A percentile compares a stretch with the other conserved stretches of the same genome.
Evolutionary conservation across 2,329 filamentous ascomycete species (phyloP).

Genomic region (Pseudogymnoascus sp.): DNA sequence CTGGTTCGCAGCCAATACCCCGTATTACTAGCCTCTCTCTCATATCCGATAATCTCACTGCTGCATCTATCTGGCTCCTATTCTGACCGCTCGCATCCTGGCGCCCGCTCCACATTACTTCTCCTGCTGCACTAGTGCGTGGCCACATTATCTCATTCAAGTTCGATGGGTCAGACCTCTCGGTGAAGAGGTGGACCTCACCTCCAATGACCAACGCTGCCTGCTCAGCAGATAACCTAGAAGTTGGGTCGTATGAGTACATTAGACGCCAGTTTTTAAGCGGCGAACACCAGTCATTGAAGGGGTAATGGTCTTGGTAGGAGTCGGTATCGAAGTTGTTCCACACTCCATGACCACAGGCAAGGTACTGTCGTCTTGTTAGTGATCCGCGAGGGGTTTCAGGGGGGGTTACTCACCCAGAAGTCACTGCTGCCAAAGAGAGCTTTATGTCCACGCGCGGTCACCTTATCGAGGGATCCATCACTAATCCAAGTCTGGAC

Average conservation of each 20-base stretch:
- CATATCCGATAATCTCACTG: slow-evolving; percentile 64
- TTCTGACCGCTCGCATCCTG: slow-evolving; percentile 60
- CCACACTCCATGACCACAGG: slow-evolving; percentile 76
- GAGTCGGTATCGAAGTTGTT: slow-evolving; percentile 59
- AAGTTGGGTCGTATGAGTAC: slow-evolving; percentile 71
- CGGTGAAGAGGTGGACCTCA: slow-evolving; percentile 74
- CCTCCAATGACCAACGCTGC: slow-evolving; percentile 69
- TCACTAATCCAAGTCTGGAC: slow-evolving; percentile 72
- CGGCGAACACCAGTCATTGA: slow-evolving; percentile 73
- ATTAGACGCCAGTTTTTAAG: slow-evolving; percentile 74
- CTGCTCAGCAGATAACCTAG: slow-evolving; percentile 51
- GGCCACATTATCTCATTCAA: slow-evolving; percentile 75
- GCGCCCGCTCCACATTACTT: slow-evolving; percentile 72
- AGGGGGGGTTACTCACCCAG: slow-evolving; percentile 50
- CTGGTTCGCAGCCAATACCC: slow-evolving; percentile 56
- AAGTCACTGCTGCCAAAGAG: slow-evolving; percentile 70
- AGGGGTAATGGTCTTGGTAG: slow-evolving; percentile 54
- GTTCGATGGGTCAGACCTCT: slow-evolving; percentile 70
- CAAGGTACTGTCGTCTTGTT: slow-evolving; percentile 54
- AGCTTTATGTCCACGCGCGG: slow-evolving; percentile 58
- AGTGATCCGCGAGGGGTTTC: slow-evolving; percentile 13
- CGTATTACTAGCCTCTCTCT: slow-evolving; percentile 65
- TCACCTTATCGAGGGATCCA: slow-evolving; percentile 52
- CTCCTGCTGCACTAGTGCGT: slow-evolving; percentile 62
- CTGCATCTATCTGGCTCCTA: slow-evolving; percentile 62